Base-by-base conservation (phyloP, 2,329 filamentous ascomycete genomes). In the Aspergillus sp. region DNA sequence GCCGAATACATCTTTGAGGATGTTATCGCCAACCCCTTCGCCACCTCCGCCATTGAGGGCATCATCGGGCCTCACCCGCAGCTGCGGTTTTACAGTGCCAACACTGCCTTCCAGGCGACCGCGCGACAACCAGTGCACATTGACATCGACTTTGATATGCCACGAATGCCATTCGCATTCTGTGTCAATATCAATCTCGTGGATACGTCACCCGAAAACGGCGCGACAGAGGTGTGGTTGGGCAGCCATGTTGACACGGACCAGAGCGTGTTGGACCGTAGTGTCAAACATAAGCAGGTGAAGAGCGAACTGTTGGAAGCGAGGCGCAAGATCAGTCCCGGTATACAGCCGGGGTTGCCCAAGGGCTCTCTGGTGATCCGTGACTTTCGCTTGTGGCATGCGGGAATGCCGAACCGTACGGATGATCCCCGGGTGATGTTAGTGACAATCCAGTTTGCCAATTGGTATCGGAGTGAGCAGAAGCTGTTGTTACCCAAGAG, bases 191-290 rank as follows among this genome's bases (percentile, higher is more conserved):
- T 77, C 40, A 74, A 74, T 45, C 69, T 81, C 5, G 69, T 79
- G 6, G 73, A 76, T 23, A 75, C 75, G 41, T 68, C 69, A 3
- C 67, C 73, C 1, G 63, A 73, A 13, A 80, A 80, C 48, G 79
- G 78, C 14, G 70, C 72, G 1, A 82, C 78, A 0, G 78, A 81
- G 60, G 62, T 81, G 14, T 81, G 79, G 78, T 69, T 76, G 0
- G 78, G 78, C 1, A 77, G 73, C 0, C 79, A 81, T 57, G 54
- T 63, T n/a, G 71, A 72, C 17, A 72, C 71, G 50, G 58, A 68
- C 53, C 66, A 69, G 51, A 54, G 56, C 23, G 45, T 50, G 34
- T 51, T 55, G 25, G 53, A 61, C 47, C 52, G 61, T 32, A 25
- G 54, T 9, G 57, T 57, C 50, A 61, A 50, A 53, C 21, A 58